A percentile compares a stretch with the other conserved stretches of the same genome.
These are phyloP conservation scores for Mucor plumbeus DNA, from an alignment of 371 early-diverging fungal species.

Conservation along the genomic window DNA sequence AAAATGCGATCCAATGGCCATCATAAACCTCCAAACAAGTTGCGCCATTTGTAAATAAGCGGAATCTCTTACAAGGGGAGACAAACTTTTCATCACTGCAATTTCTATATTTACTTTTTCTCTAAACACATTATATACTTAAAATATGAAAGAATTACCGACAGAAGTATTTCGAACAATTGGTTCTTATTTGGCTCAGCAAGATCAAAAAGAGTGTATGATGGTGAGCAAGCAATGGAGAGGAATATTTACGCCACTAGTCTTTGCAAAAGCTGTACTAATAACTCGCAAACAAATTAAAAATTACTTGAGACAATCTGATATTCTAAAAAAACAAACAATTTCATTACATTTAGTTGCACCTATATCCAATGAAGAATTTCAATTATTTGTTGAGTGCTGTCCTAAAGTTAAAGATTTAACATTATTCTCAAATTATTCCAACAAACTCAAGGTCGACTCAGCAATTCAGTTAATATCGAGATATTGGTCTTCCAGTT, in stretches of 20 bases:
- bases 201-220: not conserved
- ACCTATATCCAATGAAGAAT: not conserved
- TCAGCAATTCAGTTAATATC: not conserved
- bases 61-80: not conserved
- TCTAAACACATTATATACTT: not conserved
- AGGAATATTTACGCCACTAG: not conserved
- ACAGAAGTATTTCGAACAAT: not conserved
- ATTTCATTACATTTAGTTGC: slow-evolving; percentile 1
- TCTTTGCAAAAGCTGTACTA: slow-evolving; percentile 7
- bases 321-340: not conserved
- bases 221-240: not conserved
- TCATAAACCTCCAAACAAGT: too few species aligned
- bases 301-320: not conserved
- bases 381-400: not conserved
- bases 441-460: not conserved
- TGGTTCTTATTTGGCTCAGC: slow-evolving; percentile 1
- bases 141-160: not conserved
- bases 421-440: slow-evolving; percentile 1
- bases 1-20: too few species aligned
- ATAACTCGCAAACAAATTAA: not conserved
- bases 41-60: too few species aligned
- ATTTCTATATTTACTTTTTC: not conserved
- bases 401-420: slow-evolving; percentile 3
- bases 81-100: not conserved
- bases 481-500: not conserved